Evolutionary conservation across 2,329 filamentous ascomycete species (phyloP).

Genomic region (Xylariaceae sp.): DNA sequence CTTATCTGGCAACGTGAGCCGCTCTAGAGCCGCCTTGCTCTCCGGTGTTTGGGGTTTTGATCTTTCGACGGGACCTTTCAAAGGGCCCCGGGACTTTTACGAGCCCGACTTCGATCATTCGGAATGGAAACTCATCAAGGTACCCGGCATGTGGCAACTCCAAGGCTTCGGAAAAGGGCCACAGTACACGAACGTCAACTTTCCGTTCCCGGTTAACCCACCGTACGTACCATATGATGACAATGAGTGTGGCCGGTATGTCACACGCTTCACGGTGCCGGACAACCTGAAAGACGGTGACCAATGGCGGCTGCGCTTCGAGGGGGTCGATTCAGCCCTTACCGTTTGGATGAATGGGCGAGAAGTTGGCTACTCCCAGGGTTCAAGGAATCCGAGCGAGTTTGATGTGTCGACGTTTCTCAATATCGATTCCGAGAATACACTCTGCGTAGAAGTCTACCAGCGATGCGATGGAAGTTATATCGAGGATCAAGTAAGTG

Average conservation of each 20-base stretch:
- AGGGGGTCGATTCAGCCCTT: conserved; percentile 74
- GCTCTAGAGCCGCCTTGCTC: conserved; percentile 46
- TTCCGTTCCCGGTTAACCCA: conserved; percentile 65
- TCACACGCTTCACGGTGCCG: conserved; percentile 58
- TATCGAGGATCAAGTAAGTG: conserved; percentile 63
- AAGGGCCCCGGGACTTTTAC: conserved; percentile 48
- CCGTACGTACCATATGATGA: conserved; percentile 67
- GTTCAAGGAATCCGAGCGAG: conserved; percentile 71
- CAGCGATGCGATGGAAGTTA: conserved; percentile 74
- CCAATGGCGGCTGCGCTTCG: conserved; percentile 70
- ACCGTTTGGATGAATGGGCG: conserved; percentile 71
- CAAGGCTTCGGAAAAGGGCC: conserved; percentile 64
- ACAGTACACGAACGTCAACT: conserved; percentile 66
- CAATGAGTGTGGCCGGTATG: conserved; percentile 67
- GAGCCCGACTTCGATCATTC: conserved; percentile 40
- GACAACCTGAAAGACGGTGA: conserved; percentile 45
- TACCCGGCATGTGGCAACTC: conserved; percentile 69
- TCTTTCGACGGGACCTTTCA: conserved; percentile 48
- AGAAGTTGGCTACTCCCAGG: conserved; percentile 72
- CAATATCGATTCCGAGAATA: conserved; percentile 49
- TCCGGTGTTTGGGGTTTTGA: conserved; percentile 60
- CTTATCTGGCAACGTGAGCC: conserved; percentile 43
- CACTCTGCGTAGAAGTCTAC: conserved; percentile 68
- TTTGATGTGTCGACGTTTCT: conserved; percentile 68
- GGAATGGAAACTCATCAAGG: conserved; percentile 53